phyloP scores from a whole-genome alignment of 108 stramenopile species.

The Skeletonema grethae region DNA sequence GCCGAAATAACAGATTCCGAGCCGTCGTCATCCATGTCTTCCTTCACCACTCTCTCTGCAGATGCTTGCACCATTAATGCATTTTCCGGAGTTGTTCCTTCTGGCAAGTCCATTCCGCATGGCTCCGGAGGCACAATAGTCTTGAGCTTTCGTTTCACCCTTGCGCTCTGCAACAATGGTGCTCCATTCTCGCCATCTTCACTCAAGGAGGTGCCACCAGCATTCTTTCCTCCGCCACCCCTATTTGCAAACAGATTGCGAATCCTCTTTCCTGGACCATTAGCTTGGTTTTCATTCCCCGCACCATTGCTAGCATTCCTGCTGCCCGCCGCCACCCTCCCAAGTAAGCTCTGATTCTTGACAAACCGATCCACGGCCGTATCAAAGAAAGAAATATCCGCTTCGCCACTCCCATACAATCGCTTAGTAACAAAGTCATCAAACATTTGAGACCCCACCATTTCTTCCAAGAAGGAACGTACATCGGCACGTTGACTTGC shows the following conservation, averaged over 20 bases:
- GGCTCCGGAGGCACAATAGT: constrained; percentile 73
- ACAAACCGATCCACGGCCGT: constrained; percentile 75
- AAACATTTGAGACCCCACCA: constrained; percentile 85
- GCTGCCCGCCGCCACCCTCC: constrained; percentile 37
- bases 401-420: constrained; percentile 76
- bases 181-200: constrained; percentile 69
- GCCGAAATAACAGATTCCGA: constrained; percentile 81
- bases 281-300: not conserved
- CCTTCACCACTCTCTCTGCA: constrained; percentile 46
- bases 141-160: constrained; percentile 77
- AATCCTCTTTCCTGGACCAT: constrained; percentile 6
- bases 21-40: constrained; percentile 50
- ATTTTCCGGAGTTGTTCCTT: constrained; percentile 32
- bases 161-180: constrained; percentile 80
- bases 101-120: constrained; percentile 35
- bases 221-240: constrained; percentile 78
- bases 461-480: constrained; percentile 64
- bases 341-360: constrained; percentile 68
- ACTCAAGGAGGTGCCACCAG: constrained; percentile 41
- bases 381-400: constrained; percentile 80
- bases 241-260: constrained; percentile 56
- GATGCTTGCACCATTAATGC: constrained; percentile 77
- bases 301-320: not conserved
- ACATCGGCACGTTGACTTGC: constrained; percentile 65
- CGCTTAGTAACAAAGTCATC: constrained; percentile 87